Evolutionary conservation across 371 early-diverging fungal species (phyloP), one percentile per base, ranked within the genome.

Genomic region (Mucor sp.): DNA sequence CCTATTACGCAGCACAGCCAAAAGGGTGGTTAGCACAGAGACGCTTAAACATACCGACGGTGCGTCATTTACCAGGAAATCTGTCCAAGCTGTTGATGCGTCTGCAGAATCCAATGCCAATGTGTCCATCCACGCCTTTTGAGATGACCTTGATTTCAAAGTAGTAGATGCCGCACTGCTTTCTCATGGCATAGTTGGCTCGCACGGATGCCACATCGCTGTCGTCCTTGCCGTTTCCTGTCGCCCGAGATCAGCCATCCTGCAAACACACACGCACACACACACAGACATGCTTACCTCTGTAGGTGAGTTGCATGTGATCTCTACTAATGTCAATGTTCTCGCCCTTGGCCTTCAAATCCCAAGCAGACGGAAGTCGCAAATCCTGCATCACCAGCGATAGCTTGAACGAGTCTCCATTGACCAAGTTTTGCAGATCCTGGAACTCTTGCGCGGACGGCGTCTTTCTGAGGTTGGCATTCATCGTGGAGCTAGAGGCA

Each of bases 61-160:
- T 30, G n/a, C n/a, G 30, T 30, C 30, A 30, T 30, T 35, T 65
- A 66, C 95, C 76, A 58, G 96, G 95, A 50, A 94, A 78, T 65
- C 93, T 78, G 32, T 85, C 81, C 33, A 90, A 48, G 4, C 65
- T 62, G 8, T 91, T 87, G 17, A 57, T 74, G 11, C 74, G 63
- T n/a, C 78, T 77, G 60, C 92, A 89, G 44, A 97, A 88, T 19
- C 99, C 99, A 50, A 97, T 83, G 6, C 96, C 96, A 65, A 97
- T 95, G 68, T 90, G 92, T 62, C 98, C 99, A 72, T 95, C 91
- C 12, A 91, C 83, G n/a, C 97, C 98, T 72, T 95, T 95, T 71
- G 88, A 90, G 28, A 92, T 81, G 59, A 99, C 84, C 21, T 82
- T 72, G 35, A 94, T 86, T 72, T 99, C 99, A 71, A 83, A 99